phyloP scores from a whole-genome alignment of 2,329 filamentous ascomycete species.

The Phyllosticta capitalensis region DNA sequence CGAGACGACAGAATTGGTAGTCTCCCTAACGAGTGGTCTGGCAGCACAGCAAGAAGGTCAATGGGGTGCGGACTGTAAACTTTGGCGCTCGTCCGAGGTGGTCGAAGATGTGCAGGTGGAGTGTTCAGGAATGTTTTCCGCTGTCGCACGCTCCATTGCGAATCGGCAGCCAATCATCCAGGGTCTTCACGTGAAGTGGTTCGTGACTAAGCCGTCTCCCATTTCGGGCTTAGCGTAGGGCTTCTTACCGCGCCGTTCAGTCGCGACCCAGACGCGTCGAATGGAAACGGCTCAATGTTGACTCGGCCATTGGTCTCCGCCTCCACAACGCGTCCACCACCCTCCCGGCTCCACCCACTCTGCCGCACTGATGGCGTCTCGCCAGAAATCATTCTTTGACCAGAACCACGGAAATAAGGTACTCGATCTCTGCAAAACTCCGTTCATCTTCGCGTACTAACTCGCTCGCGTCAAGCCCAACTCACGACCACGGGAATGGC shows the following conservation, averaged over 20 bases:
- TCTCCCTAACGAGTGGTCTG: neutral
- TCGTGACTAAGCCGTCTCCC: no score
- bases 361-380: slow-evolving; percentile 32
- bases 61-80: neutral
- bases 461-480: neutral
- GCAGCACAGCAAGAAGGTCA: neutral
- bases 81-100: neutral
- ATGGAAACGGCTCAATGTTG: neutral
- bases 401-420: slow-evolving; percentile 26
- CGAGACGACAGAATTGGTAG: neutral
- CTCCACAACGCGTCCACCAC: slow-evolving; percentile 10
- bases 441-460: neutral
- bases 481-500: slow-evolving; percentile 20
- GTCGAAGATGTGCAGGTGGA: neutral
- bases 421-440: neutral
- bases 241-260: neutral
- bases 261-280: neutral
- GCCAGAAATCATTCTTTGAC: slow-evolving; percentile 44
- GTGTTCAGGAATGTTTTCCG: neutral
- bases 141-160: neutral
- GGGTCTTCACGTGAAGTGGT: neutral
- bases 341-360: neutral
- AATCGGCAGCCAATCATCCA: neutral
- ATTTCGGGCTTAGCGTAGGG: no score
- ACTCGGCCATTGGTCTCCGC: neutral